These are phyloP conservation scores for Aspergillus quadrilineatus DNA, from an alignment of 2,329 filamentous ascomycete genomes.

Conservation along the genomic window DNA sequence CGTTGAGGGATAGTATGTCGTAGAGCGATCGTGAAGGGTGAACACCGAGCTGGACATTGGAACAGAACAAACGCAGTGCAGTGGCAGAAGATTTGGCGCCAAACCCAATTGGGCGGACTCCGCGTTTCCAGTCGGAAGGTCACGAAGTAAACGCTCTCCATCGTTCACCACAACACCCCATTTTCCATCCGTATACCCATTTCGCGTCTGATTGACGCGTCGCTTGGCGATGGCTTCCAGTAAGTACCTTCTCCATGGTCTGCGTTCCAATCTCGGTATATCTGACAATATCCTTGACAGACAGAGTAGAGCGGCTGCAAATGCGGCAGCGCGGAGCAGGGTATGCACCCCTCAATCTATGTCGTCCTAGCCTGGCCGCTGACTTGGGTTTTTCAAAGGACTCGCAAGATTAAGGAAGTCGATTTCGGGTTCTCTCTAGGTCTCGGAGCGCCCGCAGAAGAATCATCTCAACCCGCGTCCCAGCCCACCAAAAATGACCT, in stretches of 20 bases:
- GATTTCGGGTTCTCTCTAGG: constrained; percentile 54
- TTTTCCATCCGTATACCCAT: constrained; percentile 1
- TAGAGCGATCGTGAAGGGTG: not conserved
- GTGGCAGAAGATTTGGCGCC: constrained; percentile 32
- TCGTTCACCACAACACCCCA: constrained; percentile 10
- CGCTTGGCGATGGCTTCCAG: constrained; percentile 40
- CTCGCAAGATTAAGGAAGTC: constrained; percentile 48
- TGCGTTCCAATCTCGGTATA: not conserved
- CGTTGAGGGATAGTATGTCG: not conserved
- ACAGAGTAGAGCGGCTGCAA: constrained; percentile 55
- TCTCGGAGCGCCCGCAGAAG: constrained; percentile 23
- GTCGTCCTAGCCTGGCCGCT: constrained; percentile 21
- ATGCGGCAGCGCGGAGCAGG: constrained; percentile 59
- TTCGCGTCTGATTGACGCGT: constrained; percentile 31
- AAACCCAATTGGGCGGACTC: constrained; percentile 23
- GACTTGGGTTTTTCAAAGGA: constrained; percentile 32
- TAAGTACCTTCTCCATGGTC: constrained; percentile 22
- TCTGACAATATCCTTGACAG: constrained; percentile 29
- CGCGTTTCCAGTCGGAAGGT: constrained; percentile 4
- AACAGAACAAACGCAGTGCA: not conserved
- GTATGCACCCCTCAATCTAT: constrained; percentile 41
- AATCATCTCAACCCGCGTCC: constrained; percentile 26
- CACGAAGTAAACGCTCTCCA: constrained; percentile 3
- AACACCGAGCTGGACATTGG: constrained; percentile 38
- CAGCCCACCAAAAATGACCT: constrained; percentile 23